phyloP scores from a whole-genome alignment of 2,329 filamentous ascomycete genomes.

The Aspergillus melleus region DNA sequence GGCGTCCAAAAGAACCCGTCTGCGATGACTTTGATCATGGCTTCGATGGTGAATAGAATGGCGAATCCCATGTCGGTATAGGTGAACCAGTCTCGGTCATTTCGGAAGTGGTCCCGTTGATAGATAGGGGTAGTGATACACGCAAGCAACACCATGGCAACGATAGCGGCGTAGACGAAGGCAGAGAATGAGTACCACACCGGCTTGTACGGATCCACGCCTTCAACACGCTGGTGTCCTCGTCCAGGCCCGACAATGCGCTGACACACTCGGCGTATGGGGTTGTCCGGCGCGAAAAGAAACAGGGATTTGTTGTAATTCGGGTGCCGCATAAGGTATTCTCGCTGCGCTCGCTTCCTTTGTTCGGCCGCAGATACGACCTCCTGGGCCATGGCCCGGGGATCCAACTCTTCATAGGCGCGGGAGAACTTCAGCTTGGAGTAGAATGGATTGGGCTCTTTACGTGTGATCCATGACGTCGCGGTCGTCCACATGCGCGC shows the following conservation, averaged over 20 bases:
- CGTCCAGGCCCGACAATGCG: slow-evolving; percentile 87
- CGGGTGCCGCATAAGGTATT: slow-evolving; percentile 83
- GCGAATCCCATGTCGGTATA: slow-evolving; percentile 93
- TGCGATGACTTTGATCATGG: slow-evolving; percentile 86
- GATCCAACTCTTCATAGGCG: slow-evolving; percentile 76
- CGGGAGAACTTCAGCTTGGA: slow-evolving; percentile 71
- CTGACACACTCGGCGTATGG: slow-evolving; percentile 80
- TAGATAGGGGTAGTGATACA: slow-evolving; percentile 94
- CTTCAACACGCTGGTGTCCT: slow-evolving; percentile 82
- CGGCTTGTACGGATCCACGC: slow-evolving; percentile 81
- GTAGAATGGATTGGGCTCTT: slow-evolving; percentile 94
- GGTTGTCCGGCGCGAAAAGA: slow-evolving; percentile 77
- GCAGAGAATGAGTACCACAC: slow-evolving; percentile 93
- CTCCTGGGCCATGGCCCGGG: slow-evolving; percentile 84
- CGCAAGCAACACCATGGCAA: slow-evolving; percentile 95
- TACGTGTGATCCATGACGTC: slow-evolving; percentile 56
- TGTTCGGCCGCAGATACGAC: slow-evolving; percentile 80
- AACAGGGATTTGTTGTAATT: slow-evolving; percentile 91
- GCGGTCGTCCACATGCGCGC: slow-evolving; percentile 64
- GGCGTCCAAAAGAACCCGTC: slow-evolving; percentile 96
- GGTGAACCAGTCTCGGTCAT: slow-evolving; percentile 84
- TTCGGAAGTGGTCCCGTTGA: slow-evolving; percentile 79
- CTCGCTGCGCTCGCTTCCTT: slow-evolving; percentile 82
- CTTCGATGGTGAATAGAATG: slow-evolving; percentile 79
- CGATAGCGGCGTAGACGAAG: slow-evolving; percentile 89